phyloP scores from a whole-genome alignment of 768 basidiomycete genomes.

The Macrolepiota fuliginosa region DNA sequence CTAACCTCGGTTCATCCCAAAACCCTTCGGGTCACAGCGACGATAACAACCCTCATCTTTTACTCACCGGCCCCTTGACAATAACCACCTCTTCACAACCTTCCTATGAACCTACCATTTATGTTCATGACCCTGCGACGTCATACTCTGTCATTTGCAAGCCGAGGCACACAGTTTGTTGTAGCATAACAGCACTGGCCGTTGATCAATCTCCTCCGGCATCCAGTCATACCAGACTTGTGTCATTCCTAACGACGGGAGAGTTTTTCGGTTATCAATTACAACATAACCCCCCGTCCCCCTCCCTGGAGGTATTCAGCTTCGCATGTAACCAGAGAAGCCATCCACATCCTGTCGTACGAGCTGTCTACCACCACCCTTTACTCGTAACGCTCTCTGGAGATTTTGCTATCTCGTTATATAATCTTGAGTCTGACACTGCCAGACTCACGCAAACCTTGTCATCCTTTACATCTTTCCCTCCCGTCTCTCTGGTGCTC shows the following conservation, averaged over 20 bases:
- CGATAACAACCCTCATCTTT: slow-evolving; percentile 35
- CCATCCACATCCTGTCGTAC: slow-evolving; percentile 48
- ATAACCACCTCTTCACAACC: slow-evolving; percentile 52
- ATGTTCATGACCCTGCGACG: slow-evolving; percentile 32
- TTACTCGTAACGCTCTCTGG: slow-evolving; percentile 70
- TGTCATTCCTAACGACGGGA: slow-evolving; percentile 64
- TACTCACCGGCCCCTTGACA: slow-evolving; percentile 59
- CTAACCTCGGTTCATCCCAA: slow-evolving; percentile 6
- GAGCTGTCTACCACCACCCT: slow-evolving; percentile 77
- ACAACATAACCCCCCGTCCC: slow-evolving; percentile 40
- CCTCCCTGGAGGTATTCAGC: slow-evolving; percentile 40
- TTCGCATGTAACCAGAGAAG: slow-evolving; percentile 45
- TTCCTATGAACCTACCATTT: slow-evolving; percentile 32
- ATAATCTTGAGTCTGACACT: slow-evolving; percentile 55
- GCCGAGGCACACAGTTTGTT: slow-evolving; percentile 29
- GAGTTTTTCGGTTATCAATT: slow-evolving; percentile 62
- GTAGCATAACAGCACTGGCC: slow-evolving; percentile 60
- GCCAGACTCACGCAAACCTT: slow-evolving; percentile 64
- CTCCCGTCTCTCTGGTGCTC: slow-evolving; percentile 78
- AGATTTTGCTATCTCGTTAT: slow-evolving; percentile 68
- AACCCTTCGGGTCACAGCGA: slow-evolving; percentile 6
- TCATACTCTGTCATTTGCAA: slow-evolving; percentile 42
- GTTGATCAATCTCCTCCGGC: slow-evolving; percentile 71
- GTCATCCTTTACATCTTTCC: slow-evolving; percentile 74
- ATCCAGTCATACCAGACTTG: slow-evolving; percentile 43